A percentile compares a stretch with the other conserved stretches of the same genome.
Conservation (phyloP, 257 asterid genomes). For the Parsonsia alboflavescens region DNA sequence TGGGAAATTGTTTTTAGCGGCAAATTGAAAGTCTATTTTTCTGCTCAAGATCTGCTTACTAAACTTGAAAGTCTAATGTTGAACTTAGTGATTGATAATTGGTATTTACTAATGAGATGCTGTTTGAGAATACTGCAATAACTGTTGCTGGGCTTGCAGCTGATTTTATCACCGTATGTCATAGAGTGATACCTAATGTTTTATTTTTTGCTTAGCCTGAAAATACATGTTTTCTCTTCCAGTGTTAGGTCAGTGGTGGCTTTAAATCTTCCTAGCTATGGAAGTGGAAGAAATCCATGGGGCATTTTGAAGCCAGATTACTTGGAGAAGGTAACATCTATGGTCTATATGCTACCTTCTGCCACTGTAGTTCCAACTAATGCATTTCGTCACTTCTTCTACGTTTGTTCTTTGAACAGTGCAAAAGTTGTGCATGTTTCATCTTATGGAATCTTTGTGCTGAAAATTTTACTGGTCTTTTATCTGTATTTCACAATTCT, state of each 20-base stretch:
- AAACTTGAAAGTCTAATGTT: background rate
- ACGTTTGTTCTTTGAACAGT: background rate
- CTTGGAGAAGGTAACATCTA: slow-evolving; percentile 64
- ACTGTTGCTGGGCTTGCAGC: background rate
- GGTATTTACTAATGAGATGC: background rate
- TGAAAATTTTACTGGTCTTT: background rate
- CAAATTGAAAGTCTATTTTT: background rate
- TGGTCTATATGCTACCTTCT: background rate
- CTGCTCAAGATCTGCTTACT: background rate
- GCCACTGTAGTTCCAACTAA: background rate
- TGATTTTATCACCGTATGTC: background rate
- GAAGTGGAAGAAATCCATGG: slow-evolving; percentile 98
- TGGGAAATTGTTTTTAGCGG: background rate
- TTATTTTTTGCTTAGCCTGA: background rate
- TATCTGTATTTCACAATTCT: background rate
- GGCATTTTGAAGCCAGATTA: slow-evolving; percentile 75
- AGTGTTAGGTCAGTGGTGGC: slow-evolving; percentile 94
- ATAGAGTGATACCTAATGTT: background rate
- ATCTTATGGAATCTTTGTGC: background rate
- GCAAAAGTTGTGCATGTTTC: background rate
- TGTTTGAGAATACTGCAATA: background rate
- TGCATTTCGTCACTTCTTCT: background rate
- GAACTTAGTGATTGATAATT: background rate
- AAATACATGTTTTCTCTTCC: slow-evolving; percentile 16
- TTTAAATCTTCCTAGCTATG: slow-evolving; percentile 91